Conservation (phyloP, 176 grass and related monocot genomes). For the Carex scoparia region DNA sequence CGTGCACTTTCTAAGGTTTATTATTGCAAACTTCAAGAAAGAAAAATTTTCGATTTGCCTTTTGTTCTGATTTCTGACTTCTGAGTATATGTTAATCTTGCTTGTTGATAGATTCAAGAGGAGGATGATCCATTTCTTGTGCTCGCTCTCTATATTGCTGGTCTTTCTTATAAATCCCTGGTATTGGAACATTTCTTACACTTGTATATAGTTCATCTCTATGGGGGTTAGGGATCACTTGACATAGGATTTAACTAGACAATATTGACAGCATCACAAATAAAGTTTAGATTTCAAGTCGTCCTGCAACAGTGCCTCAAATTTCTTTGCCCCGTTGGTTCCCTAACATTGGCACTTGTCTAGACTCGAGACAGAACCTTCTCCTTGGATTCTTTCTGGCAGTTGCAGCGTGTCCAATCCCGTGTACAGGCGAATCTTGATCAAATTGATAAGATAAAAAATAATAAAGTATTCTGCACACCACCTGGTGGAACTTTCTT, state of each 20-base stretch:
- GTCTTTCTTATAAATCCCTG: conserved; percentile 48
- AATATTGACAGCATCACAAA: neutral
- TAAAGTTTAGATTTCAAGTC: neutral
- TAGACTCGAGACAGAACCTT: neutral
- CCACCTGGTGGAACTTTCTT: neutral
- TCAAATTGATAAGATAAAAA: neutral
- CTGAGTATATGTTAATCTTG: conserved; percentile 17
- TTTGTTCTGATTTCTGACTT: neutral
- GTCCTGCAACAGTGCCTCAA: neutral
- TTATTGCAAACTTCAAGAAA: conserved; percentile 16
- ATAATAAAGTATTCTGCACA: neutral
- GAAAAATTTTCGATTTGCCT: conserved; percentile 12
- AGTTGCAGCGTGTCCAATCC: neutral
- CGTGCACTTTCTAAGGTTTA: conserved; percentile 66
- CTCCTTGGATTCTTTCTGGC: neutral
- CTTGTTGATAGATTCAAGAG: conserved; percentile 45
- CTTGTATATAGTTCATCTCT: neutral
- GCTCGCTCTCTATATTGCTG: conserved; percentile 52
- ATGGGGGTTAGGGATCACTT: neutral
- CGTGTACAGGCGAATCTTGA: neutral
- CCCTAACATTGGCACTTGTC: neutral
- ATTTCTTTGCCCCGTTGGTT: neutral
- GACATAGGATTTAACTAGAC: neutral
- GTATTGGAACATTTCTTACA: conserved; percentile 29
- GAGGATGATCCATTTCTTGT: conserved; percentile 76